Conservation (phyloP, 2,329 filamentous ascomycete species). For the Exophiala viscosa region DNA sequence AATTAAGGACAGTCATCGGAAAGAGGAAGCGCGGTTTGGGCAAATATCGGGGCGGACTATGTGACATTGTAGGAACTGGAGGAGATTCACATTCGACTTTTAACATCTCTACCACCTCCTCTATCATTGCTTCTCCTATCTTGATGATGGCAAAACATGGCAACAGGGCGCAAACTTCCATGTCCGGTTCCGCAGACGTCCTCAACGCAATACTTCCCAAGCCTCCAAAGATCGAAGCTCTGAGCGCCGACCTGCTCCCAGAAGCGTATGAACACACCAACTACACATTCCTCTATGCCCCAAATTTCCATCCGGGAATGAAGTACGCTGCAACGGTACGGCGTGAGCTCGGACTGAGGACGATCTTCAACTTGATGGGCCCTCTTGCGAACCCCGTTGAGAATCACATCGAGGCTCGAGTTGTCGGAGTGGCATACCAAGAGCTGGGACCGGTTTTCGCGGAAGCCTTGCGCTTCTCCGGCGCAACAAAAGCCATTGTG, state of each 20-base stretch:
- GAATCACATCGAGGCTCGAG: constrained; percentile 75
- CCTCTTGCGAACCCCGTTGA: constrained; percentile 90
- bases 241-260: constrained; percentile 67
- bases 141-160: constrained; percentile 91
- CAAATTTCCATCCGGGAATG: constrained; percentile 95
- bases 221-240: constrained; percentile 68
- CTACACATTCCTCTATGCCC: constrained; percentile 93
- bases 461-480: constrained; percentile 72
- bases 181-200: constrained; percentile 91
- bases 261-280: constrained; percentile 74
- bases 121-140: constrained; percentile 81
- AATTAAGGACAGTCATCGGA: constrained; percentile 58
- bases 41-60: constrained; percentile 74
- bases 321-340: constrained; percentile 80
- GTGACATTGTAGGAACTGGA: constrained; percentile 96
- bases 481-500: constrained; percentile 77
- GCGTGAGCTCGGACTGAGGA: constrained; percentile 85
- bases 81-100: constrained; percentile 97
- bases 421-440: constrained; percentile 87
- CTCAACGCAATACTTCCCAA: constrained; percentile 70
- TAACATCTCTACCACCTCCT: constrained; percentile 94
- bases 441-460: constrained; percentile 86
- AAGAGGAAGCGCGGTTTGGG: constrained; percentile 60
- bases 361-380: constrained; percentile 95
- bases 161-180: constrained; percentile 90